phyloP scores from a whole-genome alignment of 495 filamentous ascomycete genomes.

The Rhypophila decipiens region DNA sequence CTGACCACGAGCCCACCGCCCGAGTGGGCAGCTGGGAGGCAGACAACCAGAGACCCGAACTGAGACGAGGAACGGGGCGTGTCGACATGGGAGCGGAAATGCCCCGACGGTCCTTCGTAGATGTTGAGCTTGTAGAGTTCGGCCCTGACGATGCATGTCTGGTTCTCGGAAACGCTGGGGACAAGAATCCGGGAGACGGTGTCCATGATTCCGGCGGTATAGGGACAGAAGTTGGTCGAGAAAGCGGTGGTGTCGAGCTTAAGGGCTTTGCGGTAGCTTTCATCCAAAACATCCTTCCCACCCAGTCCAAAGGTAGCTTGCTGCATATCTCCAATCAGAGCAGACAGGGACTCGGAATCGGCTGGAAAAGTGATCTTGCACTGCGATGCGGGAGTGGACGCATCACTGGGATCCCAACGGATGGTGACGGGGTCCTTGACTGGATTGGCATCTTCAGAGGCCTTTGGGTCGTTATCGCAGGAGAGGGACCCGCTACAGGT shows the following conservation, averaged over 20 bases:
- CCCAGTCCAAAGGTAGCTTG: slow-evolving; percentile 40
- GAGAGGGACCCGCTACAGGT: too few relatives aligned
- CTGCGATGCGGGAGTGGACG: too few relatives aligned
- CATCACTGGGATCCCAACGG: too few relatives aligned
- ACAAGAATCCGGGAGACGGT: slow-evolving; percentile 40
- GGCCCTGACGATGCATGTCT: slow-evolving; percentile 16
- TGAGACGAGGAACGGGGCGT: slow-evolving; percentile 41
- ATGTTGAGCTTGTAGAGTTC: slow-evolving; percentile 52
- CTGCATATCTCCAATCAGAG: too few relatives aligned
- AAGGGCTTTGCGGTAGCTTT: slow-evolving; percentile 43
- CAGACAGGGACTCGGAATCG: too few relatives aligned
- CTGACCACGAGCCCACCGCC: slow-evolving; percentile 27
- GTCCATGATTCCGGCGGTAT: slow-evolving; percentile 45
- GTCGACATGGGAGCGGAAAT: slow-evolving; percentile 48
- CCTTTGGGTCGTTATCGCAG: too few relatives aligned
- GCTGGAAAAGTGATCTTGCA: too few relatives aligned
- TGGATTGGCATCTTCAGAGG: too few relatives aligned
- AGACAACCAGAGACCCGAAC: slow-evolving; percentile 51
- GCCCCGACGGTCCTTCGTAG: slow-evolving; percentile 45
- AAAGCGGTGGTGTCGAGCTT: slow-evolving; percentile 42
- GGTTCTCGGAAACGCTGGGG: slow-evolving; percentile 23
- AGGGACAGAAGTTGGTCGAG: slow-evolving; percentile 43
- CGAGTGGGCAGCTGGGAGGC: slow-evolving; percentile 37
- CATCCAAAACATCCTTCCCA: slow-evolving; percentile 40
- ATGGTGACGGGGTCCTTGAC: too few relatives aligned